Percentiles rank a stretch among this genome's conserved stretches.
These are phyloP conservation scores for Iberis pinnata DNA, from an alignment of 345 rosid species.

Conservation along the genomic window DNA sequence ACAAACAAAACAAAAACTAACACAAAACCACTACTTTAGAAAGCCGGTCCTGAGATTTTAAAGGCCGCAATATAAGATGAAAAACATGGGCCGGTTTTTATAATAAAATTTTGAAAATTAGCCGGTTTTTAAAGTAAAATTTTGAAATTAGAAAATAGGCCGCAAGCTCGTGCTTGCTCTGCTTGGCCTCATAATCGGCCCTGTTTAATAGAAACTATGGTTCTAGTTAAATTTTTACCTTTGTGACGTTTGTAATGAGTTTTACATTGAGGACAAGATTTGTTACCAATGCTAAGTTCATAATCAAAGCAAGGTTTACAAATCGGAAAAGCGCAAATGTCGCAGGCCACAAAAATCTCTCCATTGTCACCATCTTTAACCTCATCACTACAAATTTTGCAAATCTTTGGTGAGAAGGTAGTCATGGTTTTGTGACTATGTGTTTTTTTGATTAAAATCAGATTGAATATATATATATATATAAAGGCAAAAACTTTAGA, in stretches of 20 bases:
- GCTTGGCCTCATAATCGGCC: too few relatives aligned
- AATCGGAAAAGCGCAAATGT: constrained; percentile 73
- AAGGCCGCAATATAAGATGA: too few relatives aligned
- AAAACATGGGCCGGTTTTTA: too few relatives aligned
- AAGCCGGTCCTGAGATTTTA: too few relatives aligned
- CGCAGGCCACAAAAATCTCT: constrained; percentile 60
- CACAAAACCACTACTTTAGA: too few relatives aligned
- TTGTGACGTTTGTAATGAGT: constrained; percentile 79
- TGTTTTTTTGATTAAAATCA: constrained; percentile 24
- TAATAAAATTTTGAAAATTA: too few relatives aligned
- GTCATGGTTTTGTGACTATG: too few relatives aligned
- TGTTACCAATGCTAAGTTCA: constrained; percentile 83
- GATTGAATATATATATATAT: constrained; percentile 6
- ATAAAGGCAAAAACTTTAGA: constrained; percentile 1
- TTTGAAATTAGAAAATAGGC: too few relatives aligned
- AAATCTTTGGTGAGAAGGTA: constrained; percentile 37
- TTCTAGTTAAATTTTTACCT: constrained; percentile 33
- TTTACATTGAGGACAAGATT: constrained; percentile 88
- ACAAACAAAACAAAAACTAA: too few relatives aligned
- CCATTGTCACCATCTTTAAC: constrained; percentile 55
- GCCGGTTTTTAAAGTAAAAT: too few relatives aligned
- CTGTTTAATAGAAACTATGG: too few relatives aligned
- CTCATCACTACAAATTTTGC: constrained; percentile 80
- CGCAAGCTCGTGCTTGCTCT: too few relatives aligned
- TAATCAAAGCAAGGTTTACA: constrained; percentile 88